These are phyloP conservation scores for Nakazawaea pomicola DNA, from an alignment of 805 yeast species.

Conservation along the genomic window DNA sequence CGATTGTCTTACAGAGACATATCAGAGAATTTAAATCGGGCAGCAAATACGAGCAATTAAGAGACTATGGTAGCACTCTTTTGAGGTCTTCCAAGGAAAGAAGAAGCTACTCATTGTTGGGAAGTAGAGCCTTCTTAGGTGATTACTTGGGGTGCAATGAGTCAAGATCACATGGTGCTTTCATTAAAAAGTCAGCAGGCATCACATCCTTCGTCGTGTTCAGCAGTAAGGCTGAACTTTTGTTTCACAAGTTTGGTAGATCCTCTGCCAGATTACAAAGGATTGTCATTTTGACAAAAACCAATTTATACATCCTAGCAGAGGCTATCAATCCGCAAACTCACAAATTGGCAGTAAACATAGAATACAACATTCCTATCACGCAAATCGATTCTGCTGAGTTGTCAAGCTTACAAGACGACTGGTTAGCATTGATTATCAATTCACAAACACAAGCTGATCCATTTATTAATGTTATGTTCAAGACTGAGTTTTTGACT, in stretches of 20 bases:
- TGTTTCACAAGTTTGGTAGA: conserved; percentile 86
- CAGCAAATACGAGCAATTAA: conserved; percentile 73
- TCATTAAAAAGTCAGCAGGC: conserved; percentile 63
- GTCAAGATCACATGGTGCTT: conserved; percentile 68
- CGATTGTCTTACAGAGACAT: conserved; percentile 71
- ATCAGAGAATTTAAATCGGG: conserved; percentile 82
- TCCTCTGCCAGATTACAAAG: conserved; percentile 78
- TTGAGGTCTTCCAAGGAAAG: conserved; percentile 80
- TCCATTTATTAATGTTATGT: conserved; percentile 68
- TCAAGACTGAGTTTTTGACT: conserved; percentile 86
- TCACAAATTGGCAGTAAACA: conserved; percentile 44
- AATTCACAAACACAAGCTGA: conserved; percentile 63
- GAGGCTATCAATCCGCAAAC: conserved; percentile 60
- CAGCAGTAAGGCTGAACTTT: conserved; percentile 75
- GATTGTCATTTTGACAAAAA: conserved; percentile 62
- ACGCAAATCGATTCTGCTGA: conserved; percentile 56
- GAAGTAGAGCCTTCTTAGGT: conserved; percentile 89
- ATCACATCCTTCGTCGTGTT: conserved; percentile 68
- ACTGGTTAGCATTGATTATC: conserved; percentile 78
- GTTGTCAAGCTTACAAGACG: conserved; percentile 77
- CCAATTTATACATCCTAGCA: conserved; percentile 62
- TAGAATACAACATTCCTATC: conserved; percentile 62
- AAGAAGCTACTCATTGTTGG: conserved; percentile 80
- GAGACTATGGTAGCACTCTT: conserved; percentile 76
- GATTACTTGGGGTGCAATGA: conserved; percentile 87